Evolutionary conservation across 495 filamentous ascomycete genomes (phyloP), one percentile per base, ranked within the genome.

Genomic region (Thozetella sp.): DNA sequence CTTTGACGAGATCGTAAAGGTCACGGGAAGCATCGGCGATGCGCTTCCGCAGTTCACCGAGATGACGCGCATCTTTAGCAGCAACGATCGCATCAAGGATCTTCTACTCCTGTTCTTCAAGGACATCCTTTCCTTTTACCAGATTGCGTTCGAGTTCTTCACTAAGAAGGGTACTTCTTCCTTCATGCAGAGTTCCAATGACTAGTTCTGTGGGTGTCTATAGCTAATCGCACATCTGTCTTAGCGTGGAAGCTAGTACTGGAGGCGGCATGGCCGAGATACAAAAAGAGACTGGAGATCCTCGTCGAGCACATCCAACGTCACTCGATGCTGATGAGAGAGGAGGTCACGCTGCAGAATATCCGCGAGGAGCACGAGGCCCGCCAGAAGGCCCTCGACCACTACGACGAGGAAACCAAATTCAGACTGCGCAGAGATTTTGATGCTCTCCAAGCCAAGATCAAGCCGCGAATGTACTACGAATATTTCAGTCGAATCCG

Each of bases 101-200:
- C 60, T 67, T 25, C 53, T 75, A 11, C 58, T 40, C 48, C 61
- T 75, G n/a, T 71, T 73, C 45, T 75, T 64, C 52, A 56, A 64
- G 30, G 71, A 75, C 58, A 67, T 75, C 20, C 62, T 75, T n/a
- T 68, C 73, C 25, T 64, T 75, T 34, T 64, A 75, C 55, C 2
- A 34, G 1, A 63, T 62, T 22, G 54, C 57, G 1, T 54, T 75
- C 22, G 65, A 70, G 23, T 75, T 75, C 60, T 72, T 75, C 58
- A 56, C 40, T 53, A 54, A 62, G 66, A 56, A 22, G 17, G 9
- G 30, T 37, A 37, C 6, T 6, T 37, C 30, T 17, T 37, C 30
- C 30, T 9, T 17, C 30, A 17, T 9, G 30, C 17, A n/a, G n/a
- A n/a, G n/a, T n/a, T n/a, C n/a, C n/a, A n/a, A n/a, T n/a, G n/a